Evolutionary conservation across 345 rosid species (phyloP).

Genomic region (Bruguiera gymnorhiza): DNA sequence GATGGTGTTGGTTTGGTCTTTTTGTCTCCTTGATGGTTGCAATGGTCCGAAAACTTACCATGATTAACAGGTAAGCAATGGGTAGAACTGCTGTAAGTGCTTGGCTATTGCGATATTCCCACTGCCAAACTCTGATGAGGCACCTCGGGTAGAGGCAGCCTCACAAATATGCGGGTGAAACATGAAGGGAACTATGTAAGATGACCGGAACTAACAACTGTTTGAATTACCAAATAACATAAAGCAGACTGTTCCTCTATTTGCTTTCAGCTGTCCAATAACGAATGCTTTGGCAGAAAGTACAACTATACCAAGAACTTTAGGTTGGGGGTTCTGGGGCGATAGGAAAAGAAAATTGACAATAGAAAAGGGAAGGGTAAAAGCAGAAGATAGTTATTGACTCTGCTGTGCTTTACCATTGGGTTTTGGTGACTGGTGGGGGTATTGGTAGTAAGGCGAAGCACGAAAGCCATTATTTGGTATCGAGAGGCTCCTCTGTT

Average conservation of each 20-base stretch:
- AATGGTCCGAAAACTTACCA: too few relatives aligned
- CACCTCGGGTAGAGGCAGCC: background rate
- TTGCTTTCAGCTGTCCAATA: slow-evolving; percentile 35
- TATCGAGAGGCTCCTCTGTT: slow-evolving; percentile 62
- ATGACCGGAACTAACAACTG: slow-evolving; percentile 4
- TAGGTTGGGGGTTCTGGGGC: background rate
- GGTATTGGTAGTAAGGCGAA: slow-evolving; percentile 63
- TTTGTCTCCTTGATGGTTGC: too few relatives aligned
- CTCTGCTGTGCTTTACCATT: slow-evolving; percentile 43
- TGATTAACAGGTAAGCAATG: too few relatives aligned
- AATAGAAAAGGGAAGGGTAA: slow-evolving; percentile 9
- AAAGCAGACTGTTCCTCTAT: slow-evolving; percentile 22
- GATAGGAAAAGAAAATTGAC: slow-evolving; percentile 8
- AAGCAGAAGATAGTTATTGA: slow-evolving; percentile 16
- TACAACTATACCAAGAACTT: slow-evolving; percentile 24
- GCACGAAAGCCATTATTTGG: slow-evolving; percentile 70
- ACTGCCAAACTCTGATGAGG: too few relatives aligned
- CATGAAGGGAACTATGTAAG: background rate
- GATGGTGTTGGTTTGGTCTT: too few relatives aligned
- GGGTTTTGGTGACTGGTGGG: slow-evolving; percentile 65
- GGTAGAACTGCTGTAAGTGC: too few relatives aligned
- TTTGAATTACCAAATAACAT: slow-evolving; percentile 29
- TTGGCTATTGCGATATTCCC: too few relatives aligned
- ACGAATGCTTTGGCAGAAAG: slow-evolving; percentile 35
- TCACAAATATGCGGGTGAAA: background rate